These are phyloP conservation scores for Geranium rotundifolium DNA, from an alignment of 345 rosid genomes.

Conservation along the genomic window DNA sequence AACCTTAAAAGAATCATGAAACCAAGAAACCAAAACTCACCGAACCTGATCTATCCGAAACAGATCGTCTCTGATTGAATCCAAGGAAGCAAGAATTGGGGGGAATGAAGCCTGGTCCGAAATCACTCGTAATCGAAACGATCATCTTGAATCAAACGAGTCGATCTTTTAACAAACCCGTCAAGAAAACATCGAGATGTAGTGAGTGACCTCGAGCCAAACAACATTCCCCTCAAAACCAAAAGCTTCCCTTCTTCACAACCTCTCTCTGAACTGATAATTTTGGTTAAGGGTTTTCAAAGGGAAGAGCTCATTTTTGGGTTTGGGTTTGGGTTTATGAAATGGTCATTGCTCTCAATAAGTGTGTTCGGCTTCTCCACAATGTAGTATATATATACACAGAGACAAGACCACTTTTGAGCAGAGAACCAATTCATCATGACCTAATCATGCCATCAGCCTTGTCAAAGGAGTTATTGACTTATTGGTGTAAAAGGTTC, in stretches of 20 bases:
- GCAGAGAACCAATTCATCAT: neutral
- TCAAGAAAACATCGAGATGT: neutral
- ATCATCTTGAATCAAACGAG: neutral
- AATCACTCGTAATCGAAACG: neutral
- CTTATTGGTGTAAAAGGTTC: too few species aligned
- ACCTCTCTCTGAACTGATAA: neutral
- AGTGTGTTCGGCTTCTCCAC: too few species aligned
- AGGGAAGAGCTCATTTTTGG: neutral
- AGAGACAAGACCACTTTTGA: too few species aligned
- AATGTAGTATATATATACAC: neutral
- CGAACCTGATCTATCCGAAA: neutral
- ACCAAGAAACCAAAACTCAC: neutral
- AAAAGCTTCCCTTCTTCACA: neutral
- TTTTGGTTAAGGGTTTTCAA: too few species aligned
- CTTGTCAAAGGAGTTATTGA: too few species aligned
- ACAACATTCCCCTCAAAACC: neutral
- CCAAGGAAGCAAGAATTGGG: constrained; percentile 24
- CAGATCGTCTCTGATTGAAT: neutral
- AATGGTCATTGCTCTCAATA: too few species aligned
- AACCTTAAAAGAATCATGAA: too few species aligned
- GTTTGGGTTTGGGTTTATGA: too few species aligned
- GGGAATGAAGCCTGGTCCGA: constrained; percentile 99
- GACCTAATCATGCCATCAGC: neutral
- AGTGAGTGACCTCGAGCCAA: neutral
- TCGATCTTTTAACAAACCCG: neutral